Evolutionary conservation across 2,329 filamentous ascomycete genomes (phyloP), one percentile per base, ranked within the genome.

Genomic region (Fusarium temperatum): DNA sequence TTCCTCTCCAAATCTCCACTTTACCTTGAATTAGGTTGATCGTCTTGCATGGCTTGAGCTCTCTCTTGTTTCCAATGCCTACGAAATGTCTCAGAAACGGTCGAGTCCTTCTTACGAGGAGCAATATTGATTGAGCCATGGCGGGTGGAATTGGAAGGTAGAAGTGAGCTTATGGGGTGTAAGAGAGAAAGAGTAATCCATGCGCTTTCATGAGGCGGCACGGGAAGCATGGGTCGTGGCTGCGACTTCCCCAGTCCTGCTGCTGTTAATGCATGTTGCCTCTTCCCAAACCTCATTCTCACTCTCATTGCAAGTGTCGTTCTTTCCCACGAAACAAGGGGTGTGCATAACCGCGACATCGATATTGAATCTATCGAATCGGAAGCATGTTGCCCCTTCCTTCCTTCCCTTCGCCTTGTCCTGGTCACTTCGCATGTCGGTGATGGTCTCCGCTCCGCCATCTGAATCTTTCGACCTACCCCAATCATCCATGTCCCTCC

Each of bases 401-500:
- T 72, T 74, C 57, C 50, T 50, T 24, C 54, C 55, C 39, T 50
- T 65, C 41, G 48, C 63, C 28, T 63, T 60, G 75, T 54, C 63
- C 58, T 68, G 50, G 57, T 62, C 32, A 35, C 32, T 35, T 35
- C 41, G 56, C 44, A 62, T 65, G 50, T 61, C 45, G 50, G 57
- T 55, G 60, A 66, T 70, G 41, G 55, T 45, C 64, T 73, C 63
- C 53, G 65, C 66, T 65, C 51, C 67, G 68, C 67, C 54, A 72
- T 63, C 54, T 54, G 58, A 56, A 22, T 50, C 59, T 54, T 74
- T 74, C 26, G 60, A 71, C 71, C 71, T 76, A 73, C 75, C 72
- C 63, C 68, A 74, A 69, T 66, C 66, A 68, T 68, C 73, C 73
- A 68, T 77, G 69, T 71, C 60, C 68, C 63, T 77, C 71, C 71